Percentiles rank a stretch among this genome's conserved stretches.
phyloP scores from a whole-genome alignment of 2,329 filamentous ascomycete species.

The Boeremia exigua region DNA sequence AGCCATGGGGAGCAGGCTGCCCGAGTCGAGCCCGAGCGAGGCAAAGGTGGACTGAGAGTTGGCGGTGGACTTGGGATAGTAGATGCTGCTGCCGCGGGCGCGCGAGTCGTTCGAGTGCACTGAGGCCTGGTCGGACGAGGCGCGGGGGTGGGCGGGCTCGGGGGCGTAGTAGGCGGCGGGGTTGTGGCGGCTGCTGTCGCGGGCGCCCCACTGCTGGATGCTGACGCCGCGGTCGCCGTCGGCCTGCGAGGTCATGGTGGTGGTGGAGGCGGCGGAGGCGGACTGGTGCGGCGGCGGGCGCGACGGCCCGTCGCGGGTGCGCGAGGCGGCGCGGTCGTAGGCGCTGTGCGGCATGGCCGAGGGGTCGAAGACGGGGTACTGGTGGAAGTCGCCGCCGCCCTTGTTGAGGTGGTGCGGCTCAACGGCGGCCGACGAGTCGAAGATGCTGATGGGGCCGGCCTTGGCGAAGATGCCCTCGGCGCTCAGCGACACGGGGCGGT shows the following conservation, averaged over 20 bases:
- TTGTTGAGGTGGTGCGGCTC: constrained; percentile 86
- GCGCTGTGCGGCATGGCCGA: constrained; percentile 57
- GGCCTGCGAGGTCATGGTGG: constrained; percentile 71
- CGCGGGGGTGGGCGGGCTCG: constrained; percentile 58
- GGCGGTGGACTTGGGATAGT: constrained; percentile 55
- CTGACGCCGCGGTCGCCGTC: constrained; percentile 72
- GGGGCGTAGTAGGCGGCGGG: constrained; percentile 21
- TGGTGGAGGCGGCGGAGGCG: constrained; percentile 64
- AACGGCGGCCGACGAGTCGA: constrained; percentile 73
- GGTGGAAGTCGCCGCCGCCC: constrained; percentile 79
- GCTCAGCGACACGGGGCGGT: constrained; percentile 69
- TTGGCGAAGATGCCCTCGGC: constrained; percentile 71
- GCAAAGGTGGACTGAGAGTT: constrained; percentile 59
- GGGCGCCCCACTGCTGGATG: constrained; percentile 75
- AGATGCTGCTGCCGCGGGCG: constrained; percentile 59
- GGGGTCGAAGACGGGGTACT: constrained; percentile 78
- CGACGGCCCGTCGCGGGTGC: constrained; percentile 60
- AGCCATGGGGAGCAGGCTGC: constrained; percentile 48
- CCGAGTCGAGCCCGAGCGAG: constrained; percentile 52
- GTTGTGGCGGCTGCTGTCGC: constrained; percentile 28
- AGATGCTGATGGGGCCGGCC: constrained; percentile 87
- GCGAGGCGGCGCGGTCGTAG: constrained; percentile 51
- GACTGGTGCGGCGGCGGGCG: constrained; percentile 64
- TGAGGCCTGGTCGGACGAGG: constrained; percentile 69
- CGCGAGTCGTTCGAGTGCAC: constrained; percentile 68